A percentile compares a stretch with the other conserved stretches of the same genome.
Conservation (phyloP, 1,284 basidiomycete genomes). For the Leccinum subfulvum region DNA sequence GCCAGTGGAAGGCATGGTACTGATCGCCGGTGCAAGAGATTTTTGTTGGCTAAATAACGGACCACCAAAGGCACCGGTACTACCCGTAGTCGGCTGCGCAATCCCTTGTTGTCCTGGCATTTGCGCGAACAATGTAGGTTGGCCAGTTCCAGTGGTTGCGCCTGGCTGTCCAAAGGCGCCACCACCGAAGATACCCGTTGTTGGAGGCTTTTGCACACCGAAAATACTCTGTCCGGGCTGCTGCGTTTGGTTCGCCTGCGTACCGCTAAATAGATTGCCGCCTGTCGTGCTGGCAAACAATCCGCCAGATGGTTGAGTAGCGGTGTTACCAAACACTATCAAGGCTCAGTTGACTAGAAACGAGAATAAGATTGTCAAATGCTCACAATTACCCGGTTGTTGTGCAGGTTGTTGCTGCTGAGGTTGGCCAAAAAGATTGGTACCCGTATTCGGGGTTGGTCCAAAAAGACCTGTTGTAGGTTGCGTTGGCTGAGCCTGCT, state of each 20-base stretch:
- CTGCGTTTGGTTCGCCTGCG: constrained; percentile 34
- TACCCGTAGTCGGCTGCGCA: constrained; percentile 31
- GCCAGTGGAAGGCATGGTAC: constrained; percentile 38
- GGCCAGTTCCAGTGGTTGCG: constrained; percentile 32
- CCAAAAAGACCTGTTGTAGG: constrained; percentile 40
- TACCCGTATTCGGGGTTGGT: constrained; percentile 18
- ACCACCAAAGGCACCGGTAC: constrained; percentile 35
- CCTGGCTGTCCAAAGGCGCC: constrained; percentile 36
- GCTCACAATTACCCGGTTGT: constrained; percentile 35
- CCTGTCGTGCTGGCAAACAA: constrained; percentile 35
- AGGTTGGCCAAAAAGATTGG: constrained; percentile 42
- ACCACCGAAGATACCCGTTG: constrained; percentile 28
- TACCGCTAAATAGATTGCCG: constrained; percentile 48
- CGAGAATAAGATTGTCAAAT: neutral
- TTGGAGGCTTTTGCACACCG: constrained; percentile 35
- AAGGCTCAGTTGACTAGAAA: constrained; percentile 10
- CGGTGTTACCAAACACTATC: constrained; percentile 27
- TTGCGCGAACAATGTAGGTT: constrained; percentile 43
- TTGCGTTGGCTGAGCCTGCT: constrained; percentile 33
- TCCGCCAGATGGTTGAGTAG: constrained; percentile 29
- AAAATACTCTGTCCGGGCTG: constrained; percentile 38
- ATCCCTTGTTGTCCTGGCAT: constrained; percentile 37
- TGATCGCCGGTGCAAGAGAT: constrained; percentile 37
- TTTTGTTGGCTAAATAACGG: constrained; percentile 44
- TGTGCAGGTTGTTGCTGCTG: constrained; percentile 35